Percentiles rank a stretch among this genome's conserved stretches.
Conservation (phyloP, 176 grass and related monocot species). For the Puya raimondii region DNA sequence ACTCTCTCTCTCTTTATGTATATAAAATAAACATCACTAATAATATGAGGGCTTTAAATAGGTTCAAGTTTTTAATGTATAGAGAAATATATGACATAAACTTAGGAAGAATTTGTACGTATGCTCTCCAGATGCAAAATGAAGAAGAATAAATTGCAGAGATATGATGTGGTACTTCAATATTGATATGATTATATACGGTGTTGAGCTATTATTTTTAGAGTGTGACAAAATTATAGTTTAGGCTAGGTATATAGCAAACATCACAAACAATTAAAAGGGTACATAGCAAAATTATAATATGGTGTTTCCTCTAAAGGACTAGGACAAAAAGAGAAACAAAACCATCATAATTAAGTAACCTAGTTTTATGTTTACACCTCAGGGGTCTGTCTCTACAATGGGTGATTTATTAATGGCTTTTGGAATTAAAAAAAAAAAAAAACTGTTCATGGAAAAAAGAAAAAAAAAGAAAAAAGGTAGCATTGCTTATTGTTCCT, state of each 20-base stretch:
- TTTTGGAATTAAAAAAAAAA: conserved; percentile 19
- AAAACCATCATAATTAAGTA: neutral
- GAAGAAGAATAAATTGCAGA: too few species aligned
- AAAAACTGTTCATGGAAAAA: conserved; percentile 2
- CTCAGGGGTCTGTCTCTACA: conserved; percentile 73
- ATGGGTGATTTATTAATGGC: conserved; percentile 42
- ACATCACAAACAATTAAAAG: neutral
- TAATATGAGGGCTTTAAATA: too few species aligned
- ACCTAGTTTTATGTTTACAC: conserved; percentile 67
- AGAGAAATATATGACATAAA: too few species aligned
- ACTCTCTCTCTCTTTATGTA: too few species aligned
- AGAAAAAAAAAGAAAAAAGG: neutral
- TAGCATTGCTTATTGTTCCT: conserved; percentile 34
- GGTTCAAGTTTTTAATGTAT: too few species aligned
- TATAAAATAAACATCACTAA: too few species aligned
- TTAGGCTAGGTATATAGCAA: neutral
- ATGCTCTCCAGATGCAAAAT: too few species aligned
- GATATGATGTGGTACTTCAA: too few species aligned
- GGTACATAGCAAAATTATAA: neutral
- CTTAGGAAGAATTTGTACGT: too few species aligned
- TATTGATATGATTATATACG: too few species aligned
- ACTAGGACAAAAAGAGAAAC: neutral
- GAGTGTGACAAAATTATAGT: neutral
- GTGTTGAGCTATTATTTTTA: neutral
- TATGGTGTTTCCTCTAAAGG: neutral